These are phyloP conservation scores for Cyanidium caldarium DNA, from an alignment of 23 red algal genomes.

Conservation along the genomic window DNA sequence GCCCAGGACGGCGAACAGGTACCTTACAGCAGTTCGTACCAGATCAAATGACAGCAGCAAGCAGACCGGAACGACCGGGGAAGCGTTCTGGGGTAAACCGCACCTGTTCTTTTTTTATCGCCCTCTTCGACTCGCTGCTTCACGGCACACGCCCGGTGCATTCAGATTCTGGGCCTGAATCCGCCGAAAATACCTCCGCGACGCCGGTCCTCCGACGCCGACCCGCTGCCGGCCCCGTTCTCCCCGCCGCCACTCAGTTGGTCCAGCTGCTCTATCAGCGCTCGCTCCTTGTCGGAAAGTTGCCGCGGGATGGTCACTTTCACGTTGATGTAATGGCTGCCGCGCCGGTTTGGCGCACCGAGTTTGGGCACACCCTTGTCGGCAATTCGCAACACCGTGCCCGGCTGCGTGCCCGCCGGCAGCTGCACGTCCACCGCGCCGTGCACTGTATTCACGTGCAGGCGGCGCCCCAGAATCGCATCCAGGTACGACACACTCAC, in stretches of 20 bases:
- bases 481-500: conserved; percentile 72
- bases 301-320: conserved; percentile 22
- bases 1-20: too few relatives aligned
- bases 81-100: too few relatives aligned
- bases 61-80: too few relatives aligned
- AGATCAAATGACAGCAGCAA: too few relatives aligned
- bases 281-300: background rate
- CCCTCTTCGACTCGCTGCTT: too few relatives aligned
- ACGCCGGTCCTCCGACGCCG: background rate
- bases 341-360: conserved; percentile 39
- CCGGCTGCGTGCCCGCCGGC: conserved; percentile 70
- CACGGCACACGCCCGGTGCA: too few relatives aligned
- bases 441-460: conserved; percentile 72
- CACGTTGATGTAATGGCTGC: conserved; percentile 81
- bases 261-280: conserved; percentile 12
- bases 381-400: conserved; percentile 49
- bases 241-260: background rate
- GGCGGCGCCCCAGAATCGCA: conserved; percentile 67
- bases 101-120: too few relatives aligned
- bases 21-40: too few relatives aligned
- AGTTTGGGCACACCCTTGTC: conserved; percentile 96
- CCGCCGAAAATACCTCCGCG: conserved; percentile 1
- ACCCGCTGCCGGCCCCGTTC: background rate
- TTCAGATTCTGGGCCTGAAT: background rate
- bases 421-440: conserved; percentile 39